Evolutionary conservation across 352 stramenopile species (phyloP).

Genomic region (Phytophthora melonis): DNA sequence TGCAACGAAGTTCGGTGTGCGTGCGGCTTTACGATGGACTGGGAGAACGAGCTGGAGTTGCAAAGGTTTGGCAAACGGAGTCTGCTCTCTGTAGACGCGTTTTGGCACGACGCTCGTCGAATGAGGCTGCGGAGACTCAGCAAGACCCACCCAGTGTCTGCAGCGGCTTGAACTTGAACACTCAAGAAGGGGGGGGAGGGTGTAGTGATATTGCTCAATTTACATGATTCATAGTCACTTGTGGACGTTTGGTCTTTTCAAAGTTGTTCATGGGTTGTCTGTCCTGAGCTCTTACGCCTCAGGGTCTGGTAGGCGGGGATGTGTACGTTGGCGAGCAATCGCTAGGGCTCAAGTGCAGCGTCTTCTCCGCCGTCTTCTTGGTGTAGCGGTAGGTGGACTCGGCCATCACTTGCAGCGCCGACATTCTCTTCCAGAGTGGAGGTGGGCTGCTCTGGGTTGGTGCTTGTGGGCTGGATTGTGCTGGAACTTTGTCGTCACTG

Average conservation of each 20-base stretch:
- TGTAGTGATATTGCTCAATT: neutral
- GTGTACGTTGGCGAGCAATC: constrained; percentile 7
- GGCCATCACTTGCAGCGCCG: constrained; percentile 35
- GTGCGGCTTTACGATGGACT: too few relatives aligned
- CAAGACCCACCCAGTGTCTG: too few relatives aligned
- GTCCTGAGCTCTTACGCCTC: neutral
- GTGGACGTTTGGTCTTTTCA: neutral
- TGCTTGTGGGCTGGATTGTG: neutral
- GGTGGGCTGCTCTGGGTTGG: neutral
- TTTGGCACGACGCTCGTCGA: too few relatives aligned
- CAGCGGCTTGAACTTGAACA: too few relatives aligned
- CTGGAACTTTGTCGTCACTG: neutral
- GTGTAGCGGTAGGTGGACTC: constrained; percentile 40
- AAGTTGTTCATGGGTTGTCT: too few relatives aligned
- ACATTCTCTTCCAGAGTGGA: constrained; percentile 35
- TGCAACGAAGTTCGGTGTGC: too few relatives aligned
- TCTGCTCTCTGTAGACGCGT: too few relatives aligned
- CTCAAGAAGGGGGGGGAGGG: too few relatives aligned
- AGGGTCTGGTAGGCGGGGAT: neutral
- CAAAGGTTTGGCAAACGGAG: too few relatives aligned
- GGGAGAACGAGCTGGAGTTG: too few relatives aligned
- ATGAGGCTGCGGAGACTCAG: too few relatives aligned
- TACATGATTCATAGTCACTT: neutral
- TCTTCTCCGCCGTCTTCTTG: constrained; percentile 37
- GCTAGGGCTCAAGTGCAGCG: constrained; percentile 18